Conservation (phyloP, 345 rosid species). For the Capsella bursapastoris region DNA sequence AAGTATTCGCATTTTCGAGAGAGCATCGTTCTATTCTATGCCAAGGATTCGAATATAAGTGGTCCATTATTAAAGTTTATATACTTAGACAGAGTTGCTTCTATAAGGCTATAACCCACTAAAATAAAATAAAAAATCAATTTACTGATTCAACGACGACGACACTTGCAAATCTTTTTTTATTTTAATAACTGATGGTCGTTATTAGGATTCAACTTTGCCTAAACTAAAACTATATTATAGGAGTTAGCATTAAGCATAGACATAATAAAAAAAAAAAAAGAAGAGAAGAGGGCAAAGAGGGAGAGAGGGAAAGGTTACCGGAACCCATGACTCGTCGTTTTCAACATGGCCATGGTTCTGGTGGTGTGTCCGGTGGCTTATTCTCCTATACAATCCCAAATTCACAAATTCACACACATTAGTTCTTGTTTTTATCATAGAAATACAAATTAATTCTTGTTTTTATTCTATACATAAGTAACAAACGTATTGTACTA, state of each 20-base stretch:
- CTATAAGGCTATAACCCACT: neutral
- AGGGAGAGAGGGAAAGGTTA: slow-evolving; percentile 30
- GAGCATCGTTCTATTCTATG: slow-evolving; percentile 37
- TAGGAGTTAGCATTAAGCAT: neutral
- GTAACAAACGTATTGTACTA: slow-evolving; percentile 11
- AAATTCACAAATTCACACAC: neutral
- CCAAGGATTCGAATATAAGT: slow-evolving; percentile 37
- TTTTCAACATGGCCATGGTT: slow-evolving; percentile 89
- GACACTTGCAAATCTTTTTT: slow-evolving; percentile 7
- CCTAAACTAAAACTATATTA: slow-evolving; percentile 9
- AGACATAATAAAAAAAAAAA: neutral
- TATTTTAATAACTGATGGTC: neutral
- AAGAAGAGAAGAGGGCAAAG: neutral
- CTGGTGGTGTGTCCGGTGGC: slow-evolving; percentile 88
- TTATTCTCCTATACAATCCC: slow-evolving; percentile 66
- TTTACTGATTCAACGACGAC: slow-evolving; percentile 1
- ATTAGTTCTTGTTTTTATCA: neutral
- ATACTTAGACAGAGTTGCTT: neutral
- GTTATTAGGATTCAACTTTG: neutral
- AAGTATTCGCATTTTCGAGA: slow-evolving; percentile 32
- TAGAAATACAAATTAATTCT: neutral
- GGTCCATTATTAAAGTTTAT: slow-evolving; percentile 31
- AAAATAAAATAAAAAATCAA: neutral
- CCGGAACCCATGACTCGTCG: slow-evolving; percentile 92
- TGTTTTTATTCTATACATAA: neutral